Evolutionary conservation across 2,329 filamentous ascomycete genomes (phyloP), one percentile per base, ranked within the genome.

Genomic region (Pestalotiopsis sp.): DNA sequence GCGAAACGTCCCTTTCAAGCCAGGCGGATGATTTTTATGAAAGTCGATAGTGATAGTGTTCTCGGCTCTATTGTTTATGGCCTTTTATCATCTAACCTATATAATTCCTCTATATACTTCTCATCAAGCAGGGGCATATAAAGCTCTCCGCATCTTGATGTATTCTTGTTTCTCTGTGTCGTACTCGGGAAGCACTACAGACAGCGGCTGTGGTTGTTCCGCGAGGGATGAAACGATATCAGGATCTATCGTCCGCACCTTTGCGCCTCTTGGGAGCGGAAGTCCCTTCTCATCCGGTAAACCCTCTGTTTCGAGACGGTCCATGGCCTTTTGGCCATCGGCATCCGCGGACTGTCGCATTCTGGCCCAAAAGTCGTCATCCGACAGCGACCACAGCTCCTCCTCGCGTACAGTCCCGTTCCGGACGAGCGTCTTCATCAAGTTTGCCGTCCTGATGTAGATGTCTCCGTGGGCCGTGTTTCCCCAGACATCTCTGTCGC

Each of bases 401-500:
- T 75, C 72, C 59, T 80, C 79, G 4, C 72, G 66, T 14, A 81
- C 67, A 2, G 75, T 71, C 4, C 73, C 73, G 20, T 67, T 58
- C 13, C 68, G 67, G 38, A 75, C 69, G 23, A 71, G 65, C 36
- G 66, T 64, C 31, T 65, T 67, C 59, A 82, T 82, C 23, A 82
- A 67, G 38, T 71, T 70, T 7, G 79, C 81, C 3, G 78, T 78
- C 31, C 77, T 71, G 36, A 70, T 69, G 68, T 77, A 81, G 67
- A 82, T 74, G 61, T 80, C 74, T 12, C 78, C 73, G 67, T 82
- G 77, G 9, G 78, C 76, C n/a, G 74, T 74, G 69, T 77, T 81
- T 13, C 78, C 80, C 80, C 80, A 82, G 41, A 82, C 76, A 49
- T 80, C 76, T 56, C 74, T 72, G 66, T 82, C 80, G 63, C 72